These are phyloP conservation scores for Allium fistulosum DNA, from an alignment of 106 monocot genomes.

Conservation along the genomic window DNA sequence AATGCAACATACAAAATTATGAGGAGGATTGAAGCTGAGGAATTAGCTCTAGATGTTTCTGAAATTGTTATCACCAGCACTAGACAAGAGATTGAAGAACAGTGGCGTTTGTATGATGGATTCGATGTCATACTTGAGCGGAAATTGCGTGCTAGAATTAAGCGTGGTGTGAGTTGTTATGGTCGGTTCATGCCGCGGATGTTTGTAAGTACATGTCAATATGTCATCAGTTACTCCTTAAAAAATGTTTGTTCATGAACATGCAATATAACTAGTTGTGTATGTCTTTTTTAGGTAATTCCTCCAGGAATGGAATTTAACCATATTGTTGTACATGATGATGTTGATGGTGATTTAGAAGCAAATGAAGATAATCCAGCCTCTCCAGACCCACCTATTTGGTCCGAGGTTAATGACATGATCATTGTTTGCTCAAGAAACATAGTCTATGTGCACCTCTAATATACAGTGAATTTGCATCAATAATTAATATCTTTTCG, in stretches of 20 bases:
- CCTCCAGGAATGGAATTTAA: slow-evolving; percentile 98
- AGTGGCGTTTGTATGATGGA: slow-evolving; percentile 94
- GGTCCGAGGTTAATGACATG: slow-evolving; percentile 57
- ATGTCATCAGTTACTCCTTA: neutral
- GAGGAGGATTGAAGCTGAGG: slow-evolving; percentile 96
- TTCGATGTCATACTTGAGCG: slow-evolving; percentile 83
- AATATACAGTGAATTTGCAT: neutral
- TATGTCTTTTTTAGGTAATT: slow-evolving; percentile 40
- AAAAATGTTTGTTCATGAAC: neutral
- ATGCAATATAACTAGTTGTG: neutral
- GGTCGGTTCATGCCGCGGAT: slow-evolving; percentile 94
- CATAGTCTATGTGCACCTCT: neutral
- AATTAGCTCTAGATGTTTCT: slow-evolving; percentile 76
- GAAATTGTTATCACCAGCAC: slow-evolving; percentile 90
- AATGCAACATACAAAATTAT: slow-evolving; percentile 89
- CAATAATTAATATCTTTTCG: neutral
- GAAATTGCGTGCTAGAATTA: slow-evolving; percentile 87
- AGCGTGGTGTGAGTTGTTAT: slow-evolving; percentile 89
- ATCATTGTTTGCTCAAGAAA: neutral
- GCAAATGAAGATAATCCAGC: slow-evolving; percentile 62
- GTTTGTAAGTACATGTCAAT: slow-evolving; percentile 55
- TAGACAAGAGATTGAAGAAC: slow-evolving; percentile 92
- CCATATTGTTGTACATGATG: slow-evolving; percentile 51
- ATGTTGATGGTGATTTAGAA: slow-evolving; percentile 62
- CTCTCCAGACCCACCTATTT: slow-evolving; percentile 81